Base-by-base conservation (phyloP, 768 basidiomycete species). In the Kwoniella bestiolae region DNA sequence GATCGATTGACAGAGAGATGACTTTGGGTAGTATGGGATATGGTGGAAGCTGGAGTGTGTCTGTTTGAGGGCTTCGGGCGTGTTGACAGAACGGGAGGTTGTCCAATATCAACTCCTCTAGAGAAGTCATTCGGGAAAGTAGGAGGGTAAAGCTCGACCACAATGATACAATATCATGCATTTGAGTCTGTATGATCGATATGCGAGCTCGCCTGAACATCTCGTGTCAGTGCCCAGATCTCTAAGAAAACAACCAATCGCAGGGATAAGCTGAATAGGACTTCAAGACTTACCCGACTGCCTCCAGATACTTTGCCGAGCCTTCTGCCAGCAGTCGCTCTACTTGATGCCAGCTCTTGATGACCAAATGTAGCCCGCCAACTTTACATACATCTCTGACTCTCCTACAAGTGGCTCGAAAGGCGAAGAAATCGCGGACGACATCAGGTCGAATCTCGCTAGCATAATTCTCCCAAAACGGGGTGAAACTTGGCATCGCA, bases 401-500 rank as follows among this genome's bases (percentile, higher is more conserved):
- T 12, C 46, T 47, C 25, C 23, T 47, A 21, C 45, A 45, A 14
- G 45, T 44, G 6, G 25, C 14, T 26, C 57, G 8, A 21, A 58
- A 45, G 8, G 45, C 38, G 4, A 46, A 29, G 41, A 41, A 45
- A 25, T 58, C 57, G 23, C 21, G 23, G 6, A 41, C 57, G 21
- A 25, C 18, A 6, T 41, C 18, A 14, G 16, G 12, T n/a, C 34
- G 21, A 25, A 58, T 46, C 7, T 58, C 57, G 23, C 38, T 16
- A 14, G 5, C 6, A n/a, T n/a, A 58, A 41, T 58, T 58, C 34
- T 58, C 16, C 57, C 57, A 58, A 28, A 45, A 41, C 11, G 57
- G 57, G 14, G 41, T 41, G 3, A 45, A 58, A 5, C 29, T 34
- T 0, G 57, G 57, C 12, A 46, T 21, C 6, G 57, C 41, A 26